Conservation (phyloP, 2,329 filamentous ascomycete genomes). For the Cordyceps cicadae region DNA sequence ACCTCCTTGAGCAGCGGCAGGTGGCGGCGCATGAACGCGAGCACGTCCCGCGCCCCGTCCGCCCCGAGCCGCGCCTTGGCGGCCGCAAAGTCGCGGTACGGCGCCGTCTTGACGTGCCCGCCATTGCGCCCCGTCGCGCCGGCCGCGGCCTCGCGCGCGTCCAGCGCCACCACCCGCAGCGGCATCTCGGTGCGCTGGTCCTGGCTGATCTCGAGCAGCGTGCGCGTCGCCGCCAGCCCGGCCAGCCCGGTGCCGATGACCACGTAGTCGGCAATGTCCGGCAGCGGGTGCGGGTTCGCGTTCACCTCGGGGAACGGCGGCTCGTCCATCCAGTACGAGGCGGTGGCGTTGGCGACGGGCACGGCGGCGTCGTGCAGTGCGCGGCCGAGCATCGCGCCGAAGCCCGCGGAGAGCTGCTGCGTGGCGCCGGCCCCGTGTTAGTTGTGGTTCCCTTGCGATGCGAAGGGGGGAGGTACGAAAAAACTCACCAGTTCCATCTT, state of each 20-base stretch:
- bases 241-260: constrained; percentile 50
- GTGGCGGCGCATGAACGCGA: constrained; percentile 37
- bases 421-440: background rate
- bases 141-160: constrained; percentile 40
- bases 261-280: constrained; percentile 36
- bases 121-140: constrained; percentile 48
- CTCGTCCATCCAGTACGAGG: constrained; percentile 38
- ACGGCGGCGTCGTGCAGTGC: constrained; percentile 28
- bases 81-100: constrained; percentile 33
- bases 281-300: constrained; percentile 25
- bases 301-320: constrained; percentile 35
- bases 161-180: constrained; percentile 36
- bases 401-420: constrained; percentile 5
- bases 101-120: constrained; percentile 39
- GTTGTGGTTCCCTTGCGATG: too few relatives aligned
- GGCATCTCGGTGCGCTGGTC: constrained; percentile 7
- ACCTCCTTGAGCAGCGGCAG: constrained; percentile 31
- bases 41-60: constrained; percentile 31
- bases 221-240: constrained; percentile 26
- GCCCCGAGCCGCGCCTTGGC: constrained; percentile 23
- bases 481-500: background rate
- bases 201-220: constrained; percentile 20
- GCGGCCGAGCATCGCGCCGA: constrained; percentile 23
- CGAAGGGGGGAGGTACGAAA: background rate
- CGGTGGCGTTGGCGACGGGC: constrained; percentile 33